A percentile compares a stretch with the other conserved stretches of the same genome.
Evolutionary conservation across 1,139 yeast species (phyloP).

Genomic region (Wickerhamomyces sp.): DNA sequence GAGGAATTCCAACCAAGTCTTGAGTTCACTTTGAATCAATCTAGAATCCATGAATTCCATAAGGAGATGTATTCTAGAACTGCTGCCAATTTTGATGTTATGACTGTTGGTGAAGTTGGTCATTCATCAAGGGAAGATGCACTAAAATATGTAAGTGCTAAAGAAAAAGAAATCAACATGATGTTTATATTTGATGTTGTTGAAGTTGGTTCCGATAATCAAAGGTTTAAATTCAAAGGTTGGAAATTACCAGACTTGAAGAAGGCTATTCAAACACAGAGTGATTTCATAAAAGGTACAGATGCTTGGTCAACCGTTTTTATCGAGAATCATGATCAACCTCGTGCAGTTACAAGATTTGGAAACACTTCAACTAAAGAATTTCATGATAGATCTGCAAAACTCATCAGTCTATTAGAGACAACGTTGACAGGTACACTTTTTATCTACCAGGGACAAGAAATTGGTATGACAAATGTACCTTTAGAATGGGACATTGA

Average conservation of each 20-base stretch:
- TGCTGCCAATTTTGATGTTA: slow-evolving; percentile 43
- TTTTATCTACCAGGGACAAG: slow-evolving; percentile 58
- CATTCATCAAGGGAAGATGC: slow-evolving; percentile 37
- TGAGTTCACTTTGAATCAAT: slow-evolving; percentile 37
- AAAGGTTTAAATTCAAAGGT: slow-evolving; percentile 31
- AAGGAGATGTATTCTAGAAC: slow-evolving; percentile 44
- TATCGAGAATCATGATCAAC: slow-evolving; percentile 56
- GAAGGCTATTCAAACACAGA: slow-evolving; percentile 31
- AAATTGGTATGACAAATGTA: slow-evolving; percentile 50
- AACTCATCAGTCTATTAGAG: slow-evolving; percentile 43
- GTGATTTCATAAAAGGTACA: slow-evolving; percentile 38
- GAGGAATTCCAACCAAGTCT: slow-evolving; percentile 37
- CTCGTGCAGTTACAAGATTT: slow-evolving; percentile 49
- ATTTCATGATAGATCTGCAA: slow-evolving; percentile 31
- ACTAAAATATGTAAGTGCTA: slow-evolving; percentile 43
- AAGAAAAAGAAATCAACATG: slow-evolving; percentile 46
- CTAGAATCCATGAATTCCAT: slow-evolving; percentile 53
- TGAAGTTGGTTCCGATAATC: slow-evolving; percentile 36
- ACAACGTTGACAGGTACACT: slow-evolving; percentile 49
- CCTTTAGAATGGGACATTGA: slow-evolving; percentile 40
- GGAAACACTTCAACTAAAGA: slow-evolving; percentile 38
- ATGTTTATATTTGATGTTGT: slow-evolving; percentile 45
- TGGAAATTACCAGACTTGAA: slow-evolving; percentile 40
- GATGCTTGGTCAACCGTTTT: slow-evolving; percentile 61
- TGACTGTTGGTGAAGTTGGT: slow-evolving; percentile 57